A percentile compares a stretch with the other conserved stretches of the same genome.
Evolutionary conservation across 306 rosid genomes (phyloP).

Genomic region (Quercus alba): DNA sequence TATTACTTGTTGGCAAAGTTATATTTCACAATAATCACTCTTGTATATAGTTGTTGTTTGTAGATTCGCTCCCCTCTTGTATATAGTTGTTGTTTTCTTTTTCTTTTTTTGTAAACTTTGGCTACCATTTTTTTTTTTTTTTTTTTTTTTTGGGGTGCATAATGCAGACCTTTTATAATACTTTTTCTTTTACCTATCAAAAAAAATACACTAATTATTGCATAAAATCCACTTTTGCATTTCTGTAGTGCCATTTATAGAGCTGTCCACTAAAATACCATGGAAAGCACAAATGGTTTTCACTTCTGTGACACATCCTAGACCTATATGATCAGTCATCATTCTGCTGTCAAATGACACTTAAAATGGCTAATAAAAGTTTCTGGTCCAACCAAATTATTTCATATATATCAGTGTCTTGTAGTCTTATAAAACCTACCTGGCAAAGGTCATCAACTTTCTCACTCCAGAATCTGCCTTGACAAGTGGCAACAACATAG

Average conservation of each 20-base stretch:
- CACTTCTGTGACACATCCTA: neutral
- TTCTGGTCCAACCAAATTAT: neutral
- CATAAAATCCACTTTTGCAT: neutral
- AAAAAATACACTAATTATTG: neutral
- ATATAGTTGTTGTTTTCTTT: too few species aligned
- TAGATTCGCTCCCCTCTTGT: too few species aligned
- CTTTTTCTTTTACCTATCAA: neutral
- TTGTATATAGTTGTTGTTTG: too few species aligned
- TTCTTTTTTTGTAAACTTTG: too few species aligned
- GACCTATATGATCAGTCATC: neutral
- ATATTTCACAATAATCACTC: neutral
- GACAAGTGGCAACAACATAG: constrained; percentile 56
- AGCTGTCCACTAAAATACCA: neutral
- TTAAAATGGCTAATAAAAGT: neutral
- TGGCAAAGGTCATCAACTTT: constrained; percentile 81
- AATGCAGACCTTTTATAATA: too few species aligned
- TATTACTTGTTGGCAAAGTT: neutral
- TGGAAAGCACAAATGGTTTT: neutral
- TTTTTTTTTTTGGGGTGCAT: too few species aligned
- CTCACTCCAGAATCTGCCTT: constrained; percentile 49
- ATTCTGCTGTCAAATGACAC: constrained; percentile 1
- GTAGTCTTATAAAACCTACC: constrained; percentile 42
- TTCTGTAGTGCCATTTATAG: neutral
- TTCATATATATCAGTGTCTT: constrained; percentile 8
- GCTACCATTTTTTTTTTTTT: too few species aligned